Evolutionary conservation across 2,329 filamentous ascomycete genomes (phyloP), one percentile per base, ranked within the genome.

Genomic region (Aspergillus sojae): DNA sequence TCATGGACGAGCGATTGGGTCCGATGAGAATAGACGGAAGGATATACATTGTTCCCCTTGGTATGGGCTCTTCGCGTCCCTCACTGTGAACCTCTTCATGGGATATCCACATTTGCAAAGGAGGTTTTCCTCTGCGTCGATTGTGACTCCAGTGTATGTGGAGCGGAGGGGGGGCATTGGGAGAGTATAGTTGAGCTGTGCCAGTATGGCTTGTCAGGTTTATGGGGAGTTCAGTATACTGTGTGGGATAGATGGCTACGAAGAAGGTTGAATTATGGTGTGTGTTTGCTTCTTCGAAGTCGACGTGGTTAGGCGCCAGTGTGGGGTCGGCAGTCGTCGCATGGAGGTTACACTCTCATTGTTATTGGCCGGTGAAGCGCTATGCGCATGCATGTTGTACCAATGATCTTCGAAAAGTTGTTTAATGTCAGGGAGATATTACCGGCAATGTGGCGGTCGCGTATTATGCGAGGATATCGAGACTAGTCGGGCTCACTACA

Each of bases 391-490:
- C 26, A 50, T 16, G 26, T 19, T 50, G 23, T 50, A 50, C 46
- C 9, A 46, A 12, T 46, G 10, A 46, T 46, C 9, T 2, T 14
- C 1, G 23, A 23, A 19, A 26, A n/a, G 70, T 5, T 28, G 81
- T 9, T 76, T 74, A 1, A 71, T 76, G 41, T 74, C n/a, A 60
- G 61, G 4, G 52, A 28, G 5, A 26, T 62, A 9, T 14, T n/a
- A 6, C 1, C 0, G 3, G 16, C 19, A 2, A n/a, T 19, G 26
- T 28, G 5, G 4, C 26, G 26, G 26, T 28, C 26, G 26, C 5
- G 5, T 28, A 6, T 28, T 28, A 1, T 28, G 26, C 7, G 26
- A 28, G 26, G 5, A 28, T 28, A 7, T 28, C 5, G 5, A 28
- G 26, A 6, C 26, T 28, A 1, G 26, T 28, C 7, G 26, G 26